phyloP scores from a whole-genome alignment of 108 stramenopile species.

The Skeletonema grethae region DNA sequence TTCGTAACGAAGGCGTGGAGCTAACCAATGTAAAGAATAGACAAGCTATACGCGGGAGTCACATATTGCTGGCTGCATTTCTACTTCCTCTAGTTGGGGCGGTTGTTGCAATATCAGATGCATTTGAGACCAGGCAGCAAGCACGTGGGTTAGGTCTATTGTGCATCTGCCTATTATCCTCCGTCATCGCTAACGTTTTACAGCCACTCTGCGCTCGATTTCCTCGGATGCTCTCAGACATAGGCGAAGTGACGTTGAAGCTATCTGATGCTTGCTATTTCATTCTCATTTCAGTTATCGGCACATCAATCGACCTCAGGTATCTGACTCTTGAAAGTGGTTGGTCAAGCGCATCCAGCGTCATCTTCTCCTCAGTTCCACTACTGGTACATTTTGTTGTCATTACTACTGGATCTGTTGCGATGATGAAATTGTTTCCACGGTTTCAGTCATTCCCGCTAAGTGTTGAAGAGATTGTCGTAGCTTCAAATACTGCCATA shows the following conservation, averaged over 20 bases:
- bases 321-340: slow-evolving; percentile 15
- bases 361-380: slow-evolving; percentile 30
- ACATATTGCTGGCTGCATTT: not conserved
- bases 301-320: slow-evolving; percentile 21
- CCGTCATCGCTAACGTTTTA: not conserved
- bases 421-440: slow-evolving; percentile 16
- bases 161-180: slow-evolving; percentile 3
- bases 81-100: not conserved
- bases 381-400: slow-evolving; percentile 26
- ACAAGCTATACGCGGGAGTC: not conserved
- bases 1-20: not conserved
- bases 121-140: not conserved
- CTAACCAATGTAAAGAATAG: not conserved
- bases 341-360: slow-evolving; percentile 21
- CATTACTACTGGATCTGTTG: slow-evolving; percentile 28
- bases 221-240: slow-evolving; percentile 15
- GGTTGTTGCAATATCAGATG: not conserved
- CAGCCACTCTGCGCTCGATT: not conserved
- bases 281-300: slow-evolving; percentile 36
- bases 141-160: not conserved
- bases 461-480: slow-evolving; percentile 28
- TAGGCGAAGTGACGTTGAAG: slow-evolving; percentile 5
- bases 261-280: slow-evolving; percentile 37
- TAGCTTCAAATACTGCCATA: slow-evolving; percentile 41
- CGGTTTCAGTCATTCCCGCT: slow-evolving; percentile 24